Conservation (phyloP, 139 green algal species). For the Pleodorina starrii region DNA sequence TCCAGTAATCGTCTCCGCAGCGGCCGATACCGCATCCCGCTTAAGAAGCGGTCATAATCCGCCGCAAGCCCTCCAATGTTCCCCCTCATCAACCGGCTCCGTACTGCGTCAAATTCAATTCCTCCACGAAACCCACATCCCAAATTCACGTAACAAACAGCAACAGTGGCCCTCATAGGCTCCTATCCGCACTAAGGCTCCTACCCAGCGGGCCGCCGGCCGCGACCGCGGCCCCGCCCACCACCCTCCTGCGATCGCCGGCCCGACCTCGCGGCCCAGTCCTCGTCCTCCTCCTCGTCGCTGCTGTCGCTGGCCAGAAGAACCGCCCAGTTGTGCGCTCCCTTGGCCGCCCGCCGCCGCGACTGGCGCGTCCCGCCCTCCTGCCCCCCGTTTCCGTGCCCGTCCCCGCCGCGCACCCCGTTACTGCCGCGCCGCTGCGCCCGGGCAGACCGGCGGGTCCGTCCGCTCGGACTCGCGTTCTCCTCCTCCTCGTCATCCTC, state of each 20-base stretch:
- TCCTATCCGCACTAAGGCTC: no score
- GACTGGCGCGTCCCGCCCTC: not conserved
- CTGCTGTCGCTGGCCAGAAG: constrained; percentile 34
- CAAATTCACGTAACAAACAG: no score
- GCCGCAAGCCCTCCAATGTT: no score
- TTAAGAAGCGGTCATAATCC: no score
- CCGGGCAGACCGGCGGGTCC: not conserved
- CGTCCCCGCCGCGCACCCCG: not conserved
- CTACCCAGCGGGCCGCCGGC: not conserved
- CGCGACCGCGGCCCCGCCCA: not conserved
- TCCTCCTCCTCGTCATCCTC: constrained; percentile 34
- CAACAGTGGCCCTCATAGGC: no score
- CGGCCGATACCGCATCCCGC: no score
- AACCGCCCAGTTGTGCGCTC: constrained; percentile 40
- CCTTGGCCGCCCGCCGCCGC: not conserved
- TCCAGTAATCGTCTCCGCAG: no score
- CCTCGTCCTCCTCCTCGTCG: constrained; percentile 17
- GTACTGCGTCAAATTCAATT: no score
- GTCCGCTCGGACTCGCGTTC: not conserved
- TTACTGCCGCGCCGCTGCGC: not conserved
- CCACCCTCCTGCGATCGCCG: not conserved
- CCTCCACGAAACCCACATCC: no score
- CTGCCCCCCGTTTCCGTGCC: not conserved
- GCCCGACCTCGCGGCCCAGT: not conserved
- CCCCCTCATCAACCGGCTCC: no score